Conservation (phyloP, 2,329 filamentous ascomycete genomes). For the Fonsecaea pedrosoi region DNA sequence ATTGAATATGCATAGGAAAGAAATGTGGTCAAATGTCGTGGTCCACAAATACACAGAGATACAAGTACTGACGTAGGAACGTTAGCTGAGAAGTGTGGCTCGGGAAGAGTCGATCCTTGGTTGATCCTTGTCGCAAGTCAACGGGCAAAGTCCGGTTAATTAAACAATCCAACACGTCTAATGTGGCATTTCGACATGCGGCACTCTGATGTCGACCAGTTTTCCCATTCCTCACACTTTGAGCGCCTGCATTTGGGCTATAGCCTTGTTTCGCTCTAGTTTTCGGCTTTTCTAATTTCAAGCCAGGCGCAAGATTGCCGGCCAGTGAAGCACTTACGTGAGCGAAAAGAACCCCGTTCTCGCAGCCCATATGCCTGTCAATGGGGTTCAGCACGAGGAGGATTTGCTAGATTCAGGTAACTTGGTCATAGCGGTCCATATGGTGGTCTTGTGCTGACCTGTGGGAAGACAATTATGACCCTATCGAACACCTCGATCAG, state of each 20-base stretch:
- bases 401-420: conserved; percentile 56
- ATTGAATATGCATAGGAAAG: neutral
- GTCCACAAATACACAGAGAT: neutral
- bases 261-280: neutral
- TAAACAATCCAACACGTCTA: conserved; percentile 3
- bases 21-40: neutral
- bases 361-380: conserved; percentile 31
- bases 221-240: neutral
- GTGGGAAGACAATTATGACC: conserved; percentile 78
- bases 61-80: too few species aligned
- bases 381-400: conserved; percentile 40
- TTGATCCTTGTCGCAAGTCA: neutral
- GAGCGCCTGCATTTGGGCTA: neutral
- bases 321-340: conserved; percentile 2
- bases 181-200: conserved; percentile 17
- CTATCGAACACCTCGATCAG: conserved; percentile 88
- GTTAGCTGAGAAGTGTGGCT: neutral
- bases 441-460: conserved; percentile 13
- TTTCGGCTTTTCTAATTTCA: neutral
- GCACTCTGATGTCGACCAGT: neutral
- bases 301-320: conserved; percentile 16
- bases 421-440: neutral
- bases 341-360: neutral
- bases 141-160: neutral
- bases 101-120: neutral